These are phyloP conservation scores for Hypoxylon lenormandii DNA, from an alignment of 495 filamentous ascomycete genomes.

Conservation along the genomic window DNA sequence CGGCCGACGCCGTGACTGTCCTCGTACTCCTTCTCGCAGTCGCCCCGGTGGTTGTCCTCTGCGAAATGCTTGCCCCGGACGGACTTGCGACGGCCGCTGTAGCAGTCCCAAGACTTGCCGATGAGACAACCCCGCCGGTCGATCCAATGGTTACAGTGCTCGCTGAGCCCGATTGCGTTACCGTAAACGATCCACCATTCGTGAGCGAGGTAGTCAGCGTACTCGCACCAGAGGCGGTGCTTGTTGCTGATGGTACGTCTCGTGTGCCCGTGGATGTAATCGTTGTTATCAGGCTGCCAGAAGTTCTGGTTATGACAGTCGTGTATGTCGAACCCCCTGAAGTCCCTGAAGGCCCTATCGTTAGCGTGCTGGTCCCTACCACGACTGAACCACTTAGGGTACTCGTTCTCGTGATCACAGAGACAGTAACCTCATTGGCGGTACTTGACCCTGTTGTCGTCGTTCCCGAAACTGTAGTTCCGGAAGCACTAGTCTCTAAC, in stretches of 20 bases:
- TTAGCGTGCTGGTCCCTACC: neutral
- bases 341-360: neutral
- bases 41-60: neutral
- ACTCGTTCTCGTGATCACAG: neutral
- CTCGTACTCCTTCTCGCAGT: neutral
- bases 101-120: neutral
- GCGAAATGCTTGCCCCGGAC: neutral
- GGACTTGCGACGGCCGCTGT: neutral
- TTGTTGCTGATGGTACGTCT: neutral
- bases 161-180: constrained; percentile 19
- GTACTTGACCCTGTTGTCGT: neutral
- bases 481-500: neutral
- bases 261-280: constrained; percentile 22
- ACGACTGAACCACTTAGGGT: neutral
- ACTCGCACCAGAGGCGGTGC: neutral
- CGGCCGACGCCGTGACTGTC: neutral
- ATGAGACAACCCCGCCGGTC: constrained; percentile 4
- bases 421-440: neutral
- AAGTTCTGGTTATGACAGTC: constrained; percentile 16
- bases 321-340: constrained; percentile 2
- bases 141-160: constrained; percentile 19
- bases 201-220: neutral
- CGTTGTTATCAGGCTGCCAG: constrained; percentile 6
- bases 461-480: neutral
- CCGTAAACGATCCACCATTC: constrained; percentile 5